These are phyloP conservation scores for Neonectria coccinea DNA, from an alignment of 2,329 filamentous ascomycete species.

Conservation along the genomic window DNA sequence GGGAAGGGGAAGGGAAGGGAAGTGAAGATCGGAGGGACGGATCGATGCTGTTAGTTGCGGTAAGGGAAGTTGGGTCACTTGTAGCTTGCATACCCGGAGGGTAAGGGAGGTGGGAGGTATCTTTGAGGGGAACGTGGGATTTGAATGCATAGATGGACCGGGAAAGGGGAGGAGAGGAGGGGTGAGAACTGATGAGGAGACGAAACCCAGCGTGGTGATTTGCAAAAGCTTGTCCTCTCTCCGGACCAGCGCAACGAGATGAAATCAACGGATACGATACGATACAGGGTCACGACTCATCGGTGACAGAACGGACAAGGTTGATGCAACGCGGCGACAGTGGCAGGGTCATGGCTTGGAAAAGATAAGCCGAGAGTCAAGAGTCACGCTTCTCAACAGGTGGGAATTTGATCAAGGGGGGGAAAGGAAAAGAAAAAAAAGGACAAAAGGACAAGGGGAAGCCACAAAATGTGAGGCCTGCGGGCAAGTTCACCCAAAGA, in stretches of 20 bases:
- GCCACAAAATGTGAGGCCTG: slow-evolving; percentile 1
- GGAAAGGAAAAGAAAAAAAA: background rate
- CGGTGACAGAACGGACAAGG: slow-evolving; percentile 1
- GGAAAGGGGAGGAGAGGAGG: slow-evolving; percentile 19
- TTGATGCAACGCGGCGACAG: background rate
- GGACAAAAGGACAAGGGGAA: background rate
- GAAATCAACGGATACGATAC: slow-evolving; percentile 18
- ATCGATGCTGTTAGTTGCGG: slow-evolving; percentile 10
- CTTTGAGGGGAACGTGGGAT: slow-evolving; percentile 19
- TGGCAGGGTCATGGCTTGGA: slow-evolving; percentile 19
- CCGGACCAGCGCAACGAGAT: slow-evolving; percentile 16
- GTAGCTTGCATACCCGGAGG: background rate
- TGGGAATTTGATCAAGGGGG: background rate
- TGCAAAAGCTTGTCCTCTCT: background rate
- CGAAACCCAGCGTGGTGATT: slow-evolving; percentile 13
- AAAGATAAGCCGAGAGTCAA: slow-evolving; percentile 9
- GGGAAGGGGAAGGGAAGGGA: background rate
- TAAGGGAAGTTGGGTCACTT: background rate
- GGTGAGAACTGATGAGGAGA: background rate
- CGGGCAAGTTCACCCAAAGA: background rate
- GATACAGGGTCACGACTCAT: slow-evolving; percentile 12
- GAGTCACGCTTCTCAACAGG: background rate
- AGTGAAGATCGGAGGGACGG: slow-evolving; percentile 9
- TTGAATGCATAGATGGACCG: slow-evolving; percentile 12
- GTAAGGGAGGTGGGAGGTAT: background rate